These are phyloP conservation scores for Alternaria sp. DNA, from an alignment of 2,329 filamentous ascomycete species.

Conservation along the genomic window DNA sequence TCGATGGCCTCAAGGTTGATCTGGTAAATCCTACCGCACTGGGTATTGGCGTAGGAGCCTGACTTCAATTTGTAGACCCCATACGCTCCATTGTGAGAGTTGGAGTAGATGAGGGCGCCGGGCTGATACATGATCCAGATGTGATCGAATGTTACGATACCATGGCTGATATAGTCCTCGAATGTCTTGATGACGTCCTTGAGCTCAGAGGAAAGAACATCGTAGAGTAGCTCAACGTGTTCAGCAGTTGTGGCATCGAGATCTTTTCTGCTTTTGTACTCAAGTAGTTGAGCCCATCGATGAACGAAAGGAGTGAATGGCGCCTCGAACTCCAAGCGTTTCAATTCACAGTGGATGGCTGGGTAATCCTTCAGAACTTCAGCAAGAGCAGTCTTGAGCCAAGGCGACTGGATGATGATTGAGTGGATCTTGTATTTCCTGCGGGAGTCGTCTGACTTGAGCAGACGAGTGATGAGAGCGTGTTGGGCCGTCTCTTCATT, in stretches of 20 bases:
- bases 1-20: constrained; percentile 37
- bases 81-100: constrained; percentile 29
- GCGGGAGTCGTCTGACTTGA: constrained; percentile 56
- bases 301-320: constrained; percentile 71
- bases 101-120: constrained; percentile 28
- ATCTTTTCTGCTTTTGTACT: constrained; percentile 19
- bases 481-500: constrained; percentile 66
- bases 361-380: constrained; percentile 64
- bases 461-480: constrained; percentile 53
- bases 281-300: constrained; percentile 58
- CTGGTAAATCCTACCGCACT: constrained; percentile 29
- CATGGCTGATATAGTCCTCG: constrained; percentile 45
- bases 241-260: constrained; percentile 31
- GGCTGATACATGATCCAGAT: constrained; percentile 54
- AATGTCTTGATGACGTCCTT: constrained; percentile 46
- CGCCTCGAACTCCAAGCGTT: constrained; percentile 65
- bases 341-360: constrained; percentile 64
- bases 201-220: constrained; percentile 47
- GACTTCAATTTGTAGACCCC: constrained; percentile 26
- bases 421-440: constrained; percentile 67
- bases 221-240: constrained; percentile 47
- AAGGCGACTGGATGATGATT: constrained; percentile 68
- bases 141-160: constrained; percentile 48
- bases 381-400: constrained; percentile 63
- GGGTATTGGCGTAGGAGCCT: constrained; percentile 25